These are phyloP conservation scores for Xylariaceae sp. DNA, from an alignment of 2,329 filamentous ascomycete genomes.

Conservation along the genomic window DNA sequence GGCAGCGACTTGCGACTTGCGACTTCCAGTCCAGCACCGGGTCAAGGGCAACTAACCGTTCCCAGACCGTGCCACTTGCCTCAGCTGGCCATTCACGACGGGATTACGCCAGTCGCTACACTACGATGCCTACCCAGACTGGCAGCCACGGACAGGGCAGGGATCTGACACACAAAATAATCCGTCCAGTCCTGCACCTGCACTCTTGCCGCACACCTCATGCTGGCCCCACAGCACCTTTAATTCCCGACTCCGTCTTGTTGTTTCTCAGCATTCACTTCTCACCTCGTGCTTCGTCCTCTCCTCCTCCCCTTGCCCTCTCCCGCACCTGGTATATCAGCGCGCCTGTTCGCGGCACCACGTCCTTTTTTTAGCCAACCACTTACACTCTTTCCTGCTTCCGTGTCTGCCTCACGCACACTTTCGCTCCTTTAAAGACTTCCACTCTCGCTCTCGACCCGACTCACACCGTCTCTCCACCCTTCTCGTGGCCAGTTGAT, in stretches of 20 bases:
- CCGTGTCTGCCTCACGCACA: constrained; percentile 25
- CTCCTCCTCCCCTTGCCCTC: constrained; percentile 20
- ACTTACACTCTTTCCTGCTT: constrained; percentile 26
- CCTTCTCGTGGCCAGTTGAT: constrained; percentile 16
- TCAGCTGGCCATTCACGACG: too few relatives aligned
- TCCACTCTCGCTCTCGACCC: constrained; percentile 10
- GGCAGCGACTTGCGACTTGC: too few relatives aligned
- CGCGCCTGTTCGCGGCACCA: constrained; percentile 27
- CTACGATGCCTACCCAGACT: neutral
- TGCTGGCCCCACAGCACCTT: constrained; percentile 7
- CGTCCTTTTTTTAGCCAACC: constrained; percentile 24
- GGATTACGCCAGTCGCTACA: too few relatives aligned
- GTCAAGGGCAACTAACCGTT: too few relatives aligned
- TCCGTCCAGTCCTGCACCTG: too few relatives aligned
- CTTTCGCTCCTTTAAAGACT: constrained; percentile 30
- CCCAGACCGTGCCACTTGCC: too few relatives aligned
- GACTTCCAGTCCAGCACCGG: too few relatives aligned
- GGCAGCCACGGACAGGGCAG: neutral
- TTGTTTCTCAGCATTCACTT: constrained; percentile 11
- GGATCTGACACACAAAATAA: neutral
- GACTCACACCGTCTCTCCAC: constrained; percentile 2
- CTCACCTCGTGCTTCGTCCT: constrained; percentile 15
- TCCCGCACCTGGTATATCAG: constrained; percentile 21
- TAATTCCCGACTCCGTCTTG: constrained; percentile 8
- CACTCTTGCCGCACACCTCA: neutral